These are phyloP conservation scores for Pythium rhizo-oryzae DNA, from an alignment of 352 stramenopile species.

Conservation along the genomic window DNA sequence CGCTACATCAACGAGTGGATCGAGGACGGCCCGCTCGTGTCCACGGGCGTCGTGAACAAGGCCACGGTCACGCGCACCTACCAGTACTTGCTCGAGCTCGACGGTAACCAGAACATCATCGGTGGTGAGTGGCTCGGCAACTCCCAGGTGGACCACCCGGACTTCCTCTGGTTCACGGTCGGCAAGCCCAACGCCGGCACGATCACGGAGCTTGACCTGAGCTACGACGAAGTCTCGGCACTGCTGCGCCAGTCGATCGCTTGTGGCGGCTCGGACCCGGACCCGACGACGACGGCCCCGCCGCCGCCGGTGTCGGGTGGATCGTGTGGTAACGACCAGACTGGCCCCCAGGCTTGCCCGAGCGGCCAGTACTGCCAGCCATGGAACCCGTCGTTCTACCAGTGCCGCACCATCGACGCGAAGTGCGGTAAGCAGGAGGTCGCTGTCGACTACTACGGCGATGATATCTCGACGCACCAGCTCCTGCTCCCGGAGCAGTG, in stretches of 20 bases:
- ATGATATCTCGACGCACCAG: conserved; percentile 37
- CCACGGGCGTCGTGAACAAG: neutral
- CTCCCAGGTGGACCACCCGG: conserved; percentile 4
- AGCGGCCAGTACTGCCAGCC: conserved; percentile 38
- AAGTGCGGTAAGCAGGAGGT: conserved; percentile 41
- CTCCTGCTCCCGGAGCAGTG: conserved; percentile 28
- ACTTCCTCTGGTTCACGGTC: conserved; percentile 23
- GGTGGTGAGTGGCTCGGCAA: conserved; percentile 22
- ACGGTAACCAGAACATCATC: conserved; percentile 19
- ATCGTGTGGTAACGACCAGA: conserved; percentile 18
- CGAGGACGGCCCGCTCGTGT: conserved; percentile 13
- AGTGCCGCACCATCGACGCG: conserved; percentile 31
- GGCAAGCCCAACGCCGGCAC: neutral
- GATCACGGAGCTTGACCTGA: conserved; percentile 9
- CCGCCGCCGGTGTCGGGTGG: neutral
- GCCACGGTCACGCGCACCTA: conserved; percentile 6
- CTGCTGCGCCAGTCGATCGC: too few relatives aligned
- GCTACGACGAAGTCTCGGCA: conserved; percentile 2
- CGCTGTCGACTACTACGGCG: conserved; percentile 44
- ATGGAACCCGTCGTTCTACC: conserved; percentile 40
- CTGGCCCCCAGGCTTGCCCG: conserved; percentile 2
- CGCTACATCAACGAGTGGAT: conserved; percentile 16
- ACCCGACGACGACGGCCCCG: too few relatives aligned
- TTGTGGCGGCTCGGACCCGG: too few relatives aligned
- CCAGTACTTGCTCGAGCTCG: conserved; percentile 25